A percentile compares a stretch with the other conserved stretches of the same genome.
These are phyloP conservation scores for Cutaneotrichosporon curvatum DNA, from an alignment of 1,284 basidiomycete species.

Conservation along the genomic window DNA sequence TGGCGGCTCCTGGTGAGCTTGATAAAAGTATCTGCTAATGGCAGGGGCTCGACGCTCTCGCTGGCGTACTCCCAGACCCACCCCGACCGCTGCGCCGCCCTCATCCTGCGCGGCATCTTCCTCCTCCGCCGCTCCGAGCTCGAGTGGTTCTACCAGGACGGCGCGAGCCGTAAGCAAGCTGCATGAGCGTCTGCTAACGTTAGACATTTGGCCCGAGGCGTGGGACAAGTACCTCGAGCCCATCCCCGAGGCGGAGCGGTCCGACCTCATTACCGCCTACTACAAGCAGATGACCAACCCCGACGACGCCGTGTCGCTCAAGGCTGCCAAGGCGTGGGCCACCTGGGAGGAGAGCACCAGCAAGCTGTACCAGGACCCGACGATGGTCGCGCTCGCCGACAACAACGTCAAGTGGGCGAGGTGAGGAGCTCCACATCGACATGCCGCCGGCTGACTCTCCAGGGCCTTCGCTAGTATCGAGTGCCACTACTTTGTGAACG, in stretches of 20 bases:
- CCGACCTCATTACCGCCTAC: slow-evolving; percentile 69
- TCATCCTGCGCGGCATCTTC: slow-evolving; percentile 85
- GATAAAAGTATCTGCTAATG: neutral
- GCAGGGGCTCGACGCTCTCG: slow-evolving; percentile 77
- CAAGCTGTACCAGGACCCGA: slow-evolving; percentile 62
- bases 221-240: slow-evolving; percentile 75
- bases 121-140: slow-evolving; percentile 78
- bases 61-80: slow-evolving; percentile 81
- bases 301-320: slow-evolving; percentile 52
- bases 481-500: slow-evolving; percentile 84
- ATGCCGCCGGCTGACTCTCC: slow-evolving; percentile 9
- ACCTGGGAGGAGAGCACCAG: slow-evolving; percentile 88
- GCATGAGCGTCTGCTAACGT: slow-evolving; percentile 1
- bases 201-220: slow-evolving; percentile 70
- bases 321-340: slow-evolving; percentile 65
- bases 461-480: slow-evolving; percentile 86
- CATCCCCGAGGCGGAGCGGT: slow-evolving; percentile 70
- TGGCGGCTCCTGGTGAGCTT: slow-evolving; percentile 74
- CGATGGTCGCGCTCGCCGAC: slow-evolving; percentile 62
- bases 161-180: slow-evolving; percentile 29
- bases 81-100: slow-evolving; percentile 68
- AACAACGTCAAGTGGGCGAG: slow-evolving; percentile 63
- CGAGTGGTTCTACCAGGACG: slow-evolving; percentile 80
- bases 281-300: slow-evolving; percentile 72
- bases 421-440: slow-evolving; percentile 48